Base-by-base conservation (phyloP, 2,329 filamentous ascomycete species). In the Penicillium sp. region DNA sequence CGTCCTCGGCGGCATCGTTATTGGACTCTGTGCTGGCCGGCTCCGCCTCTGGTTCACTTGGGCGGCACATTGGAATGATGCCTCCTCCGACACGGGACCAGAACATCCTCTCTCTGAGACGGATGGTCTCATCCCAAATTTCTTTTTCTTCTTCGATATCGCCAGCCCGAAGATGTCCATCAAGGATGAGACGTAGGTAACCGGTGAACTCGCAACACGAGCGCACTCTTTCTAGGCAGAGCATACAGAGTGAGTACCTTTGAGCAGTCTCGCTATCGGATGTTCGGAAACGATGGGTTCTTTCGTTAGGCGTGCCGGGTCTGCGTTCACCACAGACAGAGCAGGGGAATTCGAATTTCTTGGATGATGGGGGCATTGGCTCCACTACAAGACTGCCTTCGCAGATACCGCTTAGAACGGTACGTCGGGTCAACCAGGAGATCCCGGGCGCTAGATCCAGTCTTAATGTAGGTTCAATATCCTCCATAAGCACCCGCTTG, bases 121-220 rank as follows among this genome's bases (percentile, higher is more conserved):
- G 81, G 10, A 96, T 86, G 50, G 88, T 88, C 72, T 98, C 93
- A 65, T 97, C 91, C 93, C 93, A 98, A 0, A 89, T 88, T 26
- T 82, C 81, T 63, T 86, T 88, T 69, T 94, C 88, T 31, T 89
- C 87, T 43, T 93, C 88, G 34, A 85, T 81, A 49, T 86, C 87
- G 41, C 90, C 87, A 12, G 85, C 84, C 44, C 87, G 82, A 83
- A 93, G 93, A 62, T 95, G 86, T 2, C 93, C 93, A 60, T 96
- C 91, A 58, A 91, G 88, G 51, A 97, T 80, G 71, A 97, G 88
- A 40, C 91, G 80, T 48, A 98, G 69, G 64, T 97, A 97, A 1
- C 88, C 88, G 28, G 96, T 78, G 58, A 96, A 94, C 61, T 96
- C 93, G 67, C 93, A 95, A 2, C 88, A 90, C 0, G 88, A 86